Evolutionary conservation across 2,329 filamentous ascomycete genomes (phyloP).

Genomic region (Beauveria rudraprayagi): DNA sequence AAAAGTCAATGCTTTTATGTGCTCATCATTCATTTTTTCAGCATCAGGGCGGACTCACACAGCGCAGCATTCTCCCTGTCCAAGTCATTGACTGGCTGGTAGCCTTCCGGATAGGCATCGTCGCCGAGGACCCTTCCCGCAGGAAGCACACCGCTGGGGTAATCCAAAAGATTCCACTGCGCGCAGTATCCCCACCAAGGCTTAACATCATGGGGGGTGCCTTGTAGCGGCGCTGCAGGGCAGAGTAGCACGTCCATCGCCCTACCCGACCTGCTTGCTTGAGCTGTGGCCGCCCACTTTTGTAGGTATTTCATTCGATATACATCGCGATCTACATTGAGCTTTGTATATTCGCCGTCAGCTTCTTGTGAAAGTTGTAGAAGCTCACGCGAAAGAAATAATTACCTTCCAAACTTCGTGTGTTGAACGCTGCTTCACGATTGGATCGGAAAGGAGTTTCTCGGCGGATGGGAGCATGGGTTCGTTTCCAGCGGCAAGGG

Average conservation of each 20-base stretch:
- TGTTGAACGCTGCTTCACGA: constrained; percentile 27
- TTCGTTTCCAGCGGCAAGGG: constrained; percentile 42
- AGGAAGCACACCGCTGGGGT: constrained; percentile 33
- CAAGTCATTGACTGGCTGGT: constrained; percentile 13
- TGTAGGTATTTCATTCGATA: constrained; percentile 22
- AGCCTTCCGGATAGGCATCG: constrained; percentile 13
- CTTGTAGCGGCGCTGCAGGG: constrained; percentile 42
- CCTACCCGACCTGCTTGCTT: background rate
- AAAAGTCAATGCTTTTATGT: background rate
- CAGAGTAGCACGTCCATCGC: constrained; percentile 50
- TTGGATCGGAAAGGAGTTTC: constrained; percentile 46
- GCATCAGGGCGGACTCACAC: constrained; percentile 10
- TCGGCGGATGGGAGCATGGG: constrained; percentile 44
- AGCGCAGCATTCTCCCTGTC: constrained; percentile 15
- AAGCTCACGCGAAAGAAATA: background rate
- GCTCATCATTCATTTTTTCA: background rate
- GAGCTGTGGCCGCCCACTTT: constrained; percentile 22
- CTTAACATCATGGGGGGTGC: constrained; percentile 25
- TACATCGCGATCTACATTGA: constrained; percentile 23
- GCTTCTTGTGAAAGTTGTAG: background rate
- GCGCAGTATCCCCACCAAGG: constrained; percentile 53
- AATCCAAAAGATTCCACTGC: constrained; percentile 60
- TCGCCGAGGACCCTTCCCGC: constrained; percentile 11
- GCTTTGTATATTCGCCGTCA: background rate
- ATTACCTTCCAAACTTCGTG: constrained; percentile 22